phyloP scores from a whole-genome alignment of 2,329 filamentous ascomycete genomes.

The Hymenotorrendiella dingleyae region DNA sequence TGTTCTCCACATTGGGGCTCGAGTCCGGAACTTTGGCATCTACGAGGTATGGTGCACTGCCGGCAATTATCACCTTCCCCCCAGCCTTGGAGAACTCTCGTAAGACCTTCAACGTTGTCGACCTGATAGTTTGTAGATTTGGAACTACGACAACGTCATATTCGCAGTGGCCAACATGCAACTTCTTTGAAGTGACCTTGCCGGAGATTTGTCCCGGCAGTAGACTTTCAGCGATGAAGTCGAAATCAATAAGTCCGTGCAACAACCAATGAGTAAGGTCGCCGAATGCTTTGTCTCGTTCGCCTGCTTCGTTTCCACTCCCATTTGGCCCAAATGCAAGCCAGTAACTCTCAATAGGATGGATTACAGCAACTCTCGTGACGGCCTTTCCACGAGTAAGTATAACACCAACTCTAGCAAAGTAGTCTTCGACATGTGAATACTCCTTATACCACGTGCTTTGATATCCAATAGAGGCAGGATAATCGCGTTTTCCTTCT shows the following conservation, averaged over 20 bases:
- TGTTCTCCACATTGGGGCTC: slow-evolving; percentile 11
- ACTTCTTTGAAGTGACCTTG: slow-evolving; percentile 5
- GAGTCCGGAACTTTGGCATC: slow-evolving; percentile 17
- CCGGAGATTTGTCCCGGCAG: slow-evolving; percentile 19
- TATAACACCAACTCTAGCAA: slow-evolving; percentile 29
- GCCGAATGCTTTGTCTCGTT: slow-evolving; percentile 25
- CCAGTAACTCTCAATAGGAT: slow-evolving; percentile 33
- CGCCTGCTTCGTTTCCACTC: slow-evolving; percentile 21
- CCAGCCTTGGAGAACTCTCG: slow-evolving; percentile 21
- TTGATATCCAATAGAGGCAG: slow-evolving; percentile 30
- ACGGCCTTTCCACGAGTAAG: slow-evolving; percentile 29
- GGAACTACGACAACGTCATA: slow-evolving; percentile 31
- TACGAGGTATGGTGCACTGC: slow-evolving; percentile 20
- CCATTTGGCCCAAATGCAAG: slow-evolving; percentile 29
- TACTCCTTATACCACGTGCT: slow-evolving; percentile 33
- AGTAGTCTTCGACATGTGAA: slow-evolving; percentile 29
- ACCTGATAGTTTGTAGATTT: slow-evolving; percentile 30
- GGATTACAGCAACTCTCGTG: slow-evolving; percentile 28
- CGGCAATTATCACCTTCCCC: slow-evolving; percentile 25
- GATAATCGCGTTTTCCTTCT: slow-evolving; percentile 31
- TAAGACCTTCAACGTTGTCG: slow-evolving; percentile 25
- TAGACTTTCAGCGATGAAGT: slow-evolving; percentile 31
- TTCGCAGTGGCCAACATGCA: slow-evolving; percentile 27
- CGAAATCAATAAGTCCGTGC: slow-evolving; percentile 31
- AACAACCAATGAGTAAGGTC: slow-evolving; percentile 28